Evolutionary conservation across 2,329 filamentous ascomycete species (phyloP).

Genomic region (Hymenoscyphus albidus): DNA sequence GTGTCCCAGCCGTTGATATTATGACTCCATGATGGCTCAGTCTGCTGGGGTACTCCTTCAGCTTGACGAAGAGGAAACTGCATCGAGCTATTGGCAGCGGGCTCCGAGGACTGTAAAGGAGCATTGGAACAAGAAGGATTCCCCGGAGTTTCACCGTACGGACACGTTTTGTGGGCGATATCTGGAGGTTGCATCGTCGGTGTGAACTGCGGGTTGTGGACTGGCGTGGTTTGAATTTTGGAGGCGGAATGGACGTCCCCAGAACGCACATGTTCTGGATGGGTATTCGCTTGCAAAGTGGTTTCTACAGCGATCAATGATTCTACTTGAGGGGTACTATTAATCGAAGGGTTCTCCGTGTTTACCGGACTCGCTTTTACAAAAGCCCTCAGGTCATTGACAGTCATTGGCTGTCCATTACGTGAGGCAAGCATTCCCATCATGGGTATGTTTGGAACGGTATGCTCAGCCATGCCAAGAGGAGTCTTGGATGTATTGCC

Average conservation of each 20-base stretch:
- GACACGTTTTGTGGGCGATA: not conserved
- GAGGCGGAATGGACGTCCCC: not conserved
- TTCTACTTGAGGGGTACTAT: not conserved
- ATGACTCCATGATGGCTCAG: not conserved
- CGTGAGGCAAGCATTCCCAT: slow-evolving; percentile 19
- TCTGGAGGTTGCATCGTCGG: not conserved
- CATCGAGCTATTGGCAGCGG: not conserved
- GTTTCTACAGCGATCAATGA: not conserved
- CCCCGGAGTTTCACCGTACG: not conserved
- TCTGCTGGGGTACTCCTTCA: not conserved
- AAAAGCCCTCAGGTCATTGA: slow-evolving; percentile 17
- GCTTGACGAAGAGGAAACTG: slow-evolving; percentile 16
- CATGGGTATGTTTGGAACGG: slow-evolving; percentile 16
- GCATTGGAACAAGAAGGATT: not conserved
- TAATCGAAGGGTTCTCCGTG: not conserved
- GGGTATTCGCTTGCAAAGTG: not conserved
- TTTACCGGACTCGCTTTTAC: not conserved
- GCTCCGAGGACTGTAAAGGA: not conserved
- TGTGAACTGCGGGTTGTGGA: not conserved
- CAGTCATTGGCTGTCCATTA: slow-evolving; percentile 20
- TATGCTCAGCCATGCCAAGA: not conserved
- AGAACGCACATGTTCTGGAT: not conserved
- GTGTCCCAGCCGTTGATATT: not conserved
- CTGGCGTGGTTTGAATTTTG: not conserved
- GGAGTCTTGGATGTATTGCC: not conserved